Evolutionary conservation across 768 basidiomycete genomes (phyloP), one percentile per base, ranked within the genome.

Genomic region (Psilocybe sp.): DNA sequence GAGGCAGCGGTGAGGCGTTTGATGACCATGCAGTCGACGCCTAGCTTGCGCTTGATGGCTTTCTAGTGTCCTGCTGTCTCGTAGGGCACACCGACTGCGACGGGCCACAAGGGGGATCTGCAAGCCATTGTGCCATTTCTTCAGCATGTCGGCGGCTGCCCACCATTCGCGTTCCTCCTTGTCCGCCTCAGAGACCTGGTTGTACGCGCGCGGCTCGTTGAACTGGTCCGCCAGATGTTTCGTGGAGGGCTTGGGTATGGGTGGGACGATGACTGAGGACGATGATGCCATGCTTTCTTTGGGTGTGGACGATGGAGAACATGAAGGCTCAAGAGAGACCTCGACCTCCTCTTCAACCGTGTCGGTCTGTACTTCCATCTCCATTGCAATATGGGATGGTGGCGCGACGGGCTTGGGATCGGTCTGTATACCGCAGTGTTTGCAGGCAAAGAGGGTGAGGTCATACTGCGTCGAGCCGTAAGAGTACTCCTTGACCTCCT

Each of bases 61-160:
- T 81, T 81, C 91, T 90, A 92, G 55, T 89, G 88, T 54, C 85
- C 87, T 16, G 77, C 64, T 2, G 80, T 71, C 33, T 89, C 88
- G 45, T 80, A 75, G 4, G 88, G 82, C 20, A 92, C 69, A 10
- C 83, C 84, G 2, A 77, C 78, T 4, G 75, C 66, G 14, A 74
- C 60, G 14, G 70, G 63, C 40, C 70, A n/a, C 67, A 46, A 76
- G 65, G 9, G 75, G 73, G 49, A 77, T 60, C 38, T 74, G 71
- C 14, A 78, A 74, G 33, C 86, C 87, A 2, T 73, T 73, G 61
- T 92, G 90, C 80, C 85, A 89, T 50, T 84, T 81, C 60, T 76
- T 81, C 46, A 92, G 72, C 1, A 77, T 73, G 45, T 82, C 85
- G 15, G 75, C 70, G 3, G 81, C 79, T 20, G 80, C 69, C 49